Base-by-base conservation (phyloP, 2,329 filamentous ascomycete species). In the Dactylellina parvicollis region DNA sequence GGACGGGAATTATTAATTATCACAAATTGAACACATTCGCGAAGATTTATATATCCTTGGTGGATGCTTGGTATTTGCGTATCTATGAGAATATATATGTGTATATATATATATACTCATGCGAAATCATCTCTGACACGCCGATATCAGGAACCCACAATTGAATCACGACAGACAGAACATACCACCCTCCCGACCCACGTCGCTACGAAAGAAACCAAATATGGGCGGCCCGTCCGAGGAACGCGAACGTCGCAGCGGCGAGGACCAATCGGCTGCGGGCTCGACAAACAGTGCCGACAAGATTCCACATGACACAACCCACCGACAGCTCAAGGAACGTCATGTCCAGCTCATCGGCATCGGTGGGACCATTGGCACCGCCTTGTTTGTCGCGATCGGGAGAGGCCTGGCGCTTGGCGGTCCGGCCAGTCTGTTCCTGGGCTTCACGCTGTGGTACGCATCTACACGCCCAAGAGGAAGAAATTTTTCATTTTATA, bases 321-420 rank as follows among this genome's bases (percentile, higher is more conserved):
- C 70, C 4, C 83, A 85, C 49, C 83, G 85, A 47, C 82, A 82
- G 49, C 82, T 86, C 46, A 82, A 82, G 75, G 86, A 86, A 77
- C 82, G 85, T 57, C 84, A 86, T 76, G 85, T 87, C 76, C 85
- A 87, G 79, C 81, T 87, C 34, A 86, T 87, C 66, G 87, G 85
- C 30, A 89, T 89, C 66, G 87, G 87, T 38, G 87, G 87, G 0
- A 88, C 87, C 4, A 88, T 89, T 74, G 87, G 87, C 16, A 89
- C 86, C 1, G 86, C 85, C 14, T 80, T 88, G 2, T 87, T 84
- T 77, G 85, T 87, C 32, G 83, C 85, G 78, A 89, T 89, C 71
- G 87, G 87, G 47, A 82, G 82, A 55, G 85, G 84, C 2, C 79
- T 89, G 20, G 79, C 88, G 71, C 82, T 86, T 50, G 87, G 87